These are phyloP conservation scores for Hypocreales sp. DNA, from an alignment of 2,329 filamentous ascomycete species.

Conservation along the genomic window DNA sequence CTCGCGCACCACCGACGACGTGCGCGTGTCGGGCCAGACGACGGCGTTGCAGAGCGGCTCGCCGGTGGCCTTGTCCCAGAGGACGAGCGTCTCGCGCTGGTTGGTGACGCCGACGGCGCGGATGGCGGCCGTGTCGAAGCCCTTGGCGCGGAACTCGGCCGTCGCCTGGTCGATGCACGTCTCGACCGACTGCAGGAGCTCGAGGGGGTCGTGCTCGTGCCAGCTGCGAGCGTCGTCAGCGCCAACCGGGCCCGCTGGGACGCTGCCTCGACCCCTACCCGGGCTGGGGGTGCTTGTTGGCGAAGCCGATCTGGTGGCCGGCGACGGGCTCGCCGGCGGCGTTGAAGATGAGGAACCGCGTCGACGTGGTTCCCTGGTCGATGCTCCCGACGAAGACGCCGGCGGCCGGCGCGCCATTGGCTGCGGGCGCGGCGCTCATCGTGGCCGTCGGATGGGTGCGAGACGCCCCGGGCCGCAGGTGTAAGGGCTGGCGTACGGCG, in stretches of 20 bases:
- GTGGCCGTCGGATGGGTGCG: too few species aligned
- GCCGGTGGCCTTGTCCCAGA: conserved; percentile 72
- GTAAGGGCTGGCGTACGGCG: too few species aligned
- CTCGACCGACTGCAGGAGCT: conserved; percentile 61
- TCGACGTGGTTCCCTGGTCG: conserved; percentile 82
- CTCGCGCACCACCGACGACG: conserved; percentile 55
- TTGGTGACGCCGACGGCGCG: conserved; percentile 75
- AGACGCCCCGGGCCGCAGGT: too few species aligned
- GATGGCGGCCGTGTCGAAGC: conserved; percentile 53
- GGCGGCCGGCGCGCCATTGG: neutral
- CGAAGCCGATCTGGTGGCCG: conserved; percentile 75
- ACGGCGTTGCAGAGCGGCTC: conserved; percentile 73
- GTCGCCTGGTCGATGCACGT: conserved; percentile 66
- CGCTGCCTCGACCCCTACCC: too few species aligned
- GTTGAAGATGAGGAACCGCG: conserved; percentile 83
- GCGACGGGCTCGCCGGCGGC: conserved; percentile 61
- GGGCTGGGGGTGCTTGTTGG: conserved; percentile 69
- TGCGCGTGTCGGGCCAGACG: conserved; percentile 82
- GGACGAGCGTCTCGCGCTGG: conserved; percentile 75
- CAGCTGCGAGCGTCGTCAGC: conserved; percentile 36
- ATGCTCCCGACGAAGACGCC: conserved; percentile 67
- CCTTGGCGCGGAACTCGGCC: conserved; percentile 53
- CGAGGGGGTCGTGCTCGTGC: conserved; percentile 77
- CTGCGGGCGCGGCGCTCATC: too few species aligned
- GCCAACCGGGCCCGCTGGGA: conserved; percentile 24